Base-by-base conservation (phyloP, 805 yeast species). In the Saccharomycopsis fibuligera region DNA sequence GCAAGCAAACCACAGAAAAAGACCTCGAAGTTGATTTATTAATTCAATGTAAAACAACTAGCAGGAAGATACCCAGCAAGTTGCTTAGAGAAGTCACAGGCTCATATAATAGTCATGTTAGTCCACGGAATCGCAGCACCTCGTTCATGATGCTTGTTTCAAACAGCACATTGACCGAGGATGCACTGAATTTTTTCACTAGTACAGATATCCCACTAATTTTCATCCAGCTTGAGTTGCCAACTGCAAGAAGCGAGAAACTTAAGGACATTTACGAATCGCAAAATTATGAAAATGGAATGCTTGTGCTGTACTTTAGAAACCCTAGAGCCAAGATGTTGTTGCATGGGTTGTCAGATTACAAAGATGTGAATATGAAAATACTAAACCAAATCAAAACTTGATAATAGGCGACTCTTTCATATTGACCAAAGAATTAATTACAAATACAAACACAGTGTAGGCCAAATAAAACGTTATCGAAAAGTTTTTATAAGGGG, bases 61-160 rank as follows among this genome's bases (percentile, higher is more conserved):
- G 24, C 21, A 50, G 44, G 23, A 53, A 53, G 17, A n/a, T 53
- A 4, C 30, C 50, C 3, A 36, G 44, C 12, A 47, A 43, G 19
- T 33, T 50, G 10, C 9, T 53, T 14, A 38, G 54, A n/a, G 56
- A 53, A 30, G 14, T 50, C 4, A 21, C 27, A n/a, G 56, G 56
- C 3, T 27, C 38, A 3, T 45, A 47, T 39, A 40, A 17, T 22
- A 29, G 36, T 27, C 8, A 37, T 1, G 44, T 50, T 19, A 30
- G 24, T 6, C 6, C 44, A 4, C 17, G 24, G 4, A 33, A 36
- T 12, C 35, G 30, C 14, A 30, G 27, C 10, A 30, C 22, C 4
- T 41, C 47, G 10, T 43, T 52, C 30, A 16, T 43, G 31, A 35
- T 49, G 38, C 24, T 52, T n/a, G 53, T 41, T 6, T 21, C 47